Base-by-base conservation (phyloP, 2,329 filamentous ascomycete species). In the Diaporthe batatas region DNA sequence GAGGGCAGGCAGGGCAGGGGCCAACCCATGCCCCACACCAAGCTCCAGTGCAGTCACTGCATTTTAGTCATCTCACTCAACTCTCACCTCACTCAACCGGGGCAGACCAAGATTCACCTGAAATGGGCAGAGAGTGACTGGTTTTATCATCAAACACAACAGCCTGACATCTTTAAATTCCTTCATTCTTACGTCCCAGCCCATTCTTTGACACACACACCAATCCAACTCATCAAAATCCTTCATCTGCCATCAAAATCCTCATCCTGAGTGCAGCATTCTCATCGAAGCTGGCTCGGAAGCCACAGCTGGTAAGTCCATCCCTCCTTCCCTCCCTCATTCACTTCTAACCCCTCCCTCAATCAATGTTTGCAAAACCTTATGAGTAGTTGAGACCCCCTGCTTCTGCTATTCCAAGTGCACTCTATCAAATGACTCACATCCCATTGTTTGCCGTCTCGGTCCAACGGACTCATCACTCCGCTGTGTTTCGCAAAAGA, bases 41-140 rank as follows among this genome's bases (percentile, higher is more conserved):
- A 16, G n/a, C 62, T 65, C 59, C 36, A 34, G 14, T 11, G 21
- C 62, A 18, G 32, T 53, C 14, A 25, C 47, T 53, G 47, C 62
- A 67, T 36, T 67, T 67, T 67, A 67, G 44, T 67, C 62, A 67
- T 67, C 62, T 67, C 62, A 67, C 62, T 67, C 62, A 67, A 47
- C n/a, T 39, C 47, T 53, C 44, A 53, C n/a, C 25, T 67, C 62
- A 67, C 47, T 32, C 47, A 21, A 12, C 47, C 62, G 8, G 21
- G 21, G 29, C 62, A 42, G n/a, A 59, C 7, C 34, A 53, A 67
- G 29, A 51, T 67, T 67, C 62, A 53, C 44, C 62, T 53, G 47
- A 67, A 67, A 49, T 53, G 32, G 51, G 47, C 62, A 18, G 32
- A 53, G 32, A 39, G 2, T 12, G 14, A 11, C 62, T 39, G 47